These are phyloP conservation scores for Camellia granthamiana DNA, from an alignment of 148 eudicot species.

Conservation along the genomic window DNA sequence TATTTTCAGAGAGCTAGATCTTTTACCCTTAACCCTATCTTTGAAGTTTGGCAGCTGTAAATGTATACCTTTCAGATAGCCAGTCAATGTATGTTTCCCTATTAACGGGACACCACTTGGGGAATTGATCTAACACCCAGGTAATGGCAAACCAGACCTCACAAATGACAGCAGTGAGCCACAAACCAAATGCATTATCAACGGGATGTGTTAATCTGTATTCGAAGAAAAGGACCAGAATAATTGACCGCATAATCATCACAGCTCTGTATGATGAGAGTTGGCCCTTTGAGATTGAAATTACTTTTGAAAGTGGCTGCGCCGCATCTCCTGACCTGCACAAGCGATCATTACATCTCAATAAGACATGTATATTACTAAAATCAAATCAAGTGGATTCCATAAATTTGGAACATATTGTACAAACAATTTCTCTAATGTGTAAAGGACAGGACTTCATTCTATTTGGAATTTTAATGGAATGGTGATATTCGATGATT, in stretches of 20 bases:
- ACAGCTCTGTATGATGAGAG: conserved; percentile 73
- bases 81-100: conserved; percentile 73
- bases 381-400: not conserved
- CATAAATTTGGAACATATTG: not conserved
- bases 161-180: conserved; percentile 98
- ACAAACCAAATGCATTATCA: conserved; percentile 82
- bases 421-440: not conserved
- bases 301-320: conserved; percentile 66
- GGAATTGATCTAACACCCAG: conserved; percentile 98
- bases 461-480: not conserved
- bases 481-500: not conserved
- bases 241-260: conserved; percentile 72
- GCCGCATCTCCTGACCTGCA: conserved; percentile 55
- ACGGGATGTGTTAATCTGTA: conserved; percentile 94
- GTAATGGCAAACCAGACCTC: conserved; percentile 99
- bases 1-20: not conserved
- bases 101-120: conserved; percentile 89
- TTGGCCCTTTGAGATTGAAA: conserved; percentile 75
- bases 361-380: not conserved
- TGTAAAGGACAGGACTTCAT: not conserved
- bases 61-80: conserved; percentile 65
- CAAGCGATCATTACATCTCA: conserved; percentile 13
- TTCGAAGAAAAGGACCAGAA: conserved; percentile 83
- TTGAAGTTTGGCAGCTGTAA: not conserved
- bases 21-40: not conserved